phyloP scores from a whole-genome alignment of 2,329 filamentous ascomycete species.

The Rhexocercosporidium sp. region DNA sequence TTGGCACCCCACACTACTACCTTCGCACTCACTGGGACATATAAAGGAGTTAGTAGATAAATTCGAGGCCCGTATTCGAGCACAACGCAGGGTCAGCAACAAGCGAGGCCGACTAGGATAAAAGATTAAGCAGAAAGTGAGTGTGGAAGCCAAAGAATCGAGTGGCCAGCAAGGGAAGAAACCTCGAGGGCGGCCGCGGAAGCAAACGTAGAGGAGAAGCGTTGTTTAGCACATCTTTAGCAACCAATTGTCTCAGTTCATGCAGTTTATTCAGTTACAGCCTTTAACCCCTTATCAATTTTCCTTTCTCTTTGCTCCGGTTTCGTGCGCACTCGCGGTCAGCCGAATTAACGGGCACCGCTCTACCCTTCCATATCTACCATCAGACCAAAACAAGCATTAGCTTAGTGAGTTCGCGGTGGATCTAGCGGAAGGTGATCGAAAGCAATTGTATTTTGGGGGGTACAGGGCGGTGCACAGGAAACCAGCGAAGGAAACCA shows the following conservation, averaged over 20 bases:
- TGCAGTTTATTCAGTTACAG: neutral
- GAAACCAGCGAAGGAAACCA: too few species aligned
- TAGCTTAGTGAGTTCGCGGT: too few species aligned
- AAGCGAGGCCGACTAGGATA: neutral
- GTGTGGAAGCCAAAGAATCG: neutral
- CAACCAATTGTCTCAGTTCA: neutral
- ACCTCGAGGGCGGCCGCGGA: neutral
- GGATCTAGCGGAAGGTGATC: too few species aligned
- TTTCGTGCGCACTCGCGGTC: too few species aligned
- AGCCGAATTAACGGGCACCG: too few species aligned
- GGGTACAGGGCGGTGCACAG: too few species aligned
- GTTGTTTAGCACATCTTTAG: neutral
- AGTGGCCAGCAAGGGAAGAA: neutral
- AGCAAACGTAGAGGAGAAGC: neutral
- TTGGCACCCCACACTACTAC: neutral
- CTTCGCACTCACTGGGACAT: neutral
- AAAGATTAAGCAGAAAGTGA: neutral
- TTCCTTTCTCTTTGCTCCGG: too few species aligned
- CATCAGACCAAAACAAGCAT: too few species aligned
- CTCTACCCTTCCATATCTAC: too few species aligned
- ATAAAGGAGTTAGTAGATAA: neutral
- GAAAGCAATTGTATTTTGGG: too few species aligned
- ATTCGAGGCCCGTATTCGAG: neutral
- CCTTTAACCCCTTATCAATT: too few species aligned
- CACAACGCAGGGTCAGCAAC: neutral